Percentiles rank a stretch among this genome's conserved stretches.
phyloP scores from a whole-genome alignment of 768 basidiomycete genomes.

The Phaffia australis region DNA sequence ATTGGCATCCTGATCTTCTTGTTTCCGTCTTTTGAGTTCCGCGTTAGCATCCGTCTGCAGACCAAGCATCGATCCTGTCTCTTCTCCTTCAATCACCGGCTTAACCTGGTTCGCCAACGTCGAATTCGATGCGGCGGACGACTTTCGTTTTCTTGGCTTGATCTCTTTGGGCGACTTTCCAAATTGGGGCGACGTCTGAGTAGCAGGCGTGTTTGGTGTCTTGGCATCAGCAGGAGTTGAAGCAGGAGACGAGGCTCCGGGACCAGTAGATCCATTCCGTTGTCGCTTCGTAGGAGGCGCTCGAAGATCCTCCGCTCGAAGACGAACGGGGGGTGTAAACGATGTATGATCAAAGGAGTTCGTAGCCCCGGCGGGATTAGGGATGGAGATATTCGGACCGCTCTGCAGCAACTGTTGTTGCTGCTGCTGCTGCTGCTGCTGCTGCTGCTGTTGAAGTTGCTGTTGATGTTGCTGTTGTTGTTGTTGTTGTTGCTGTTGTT shows the following conservation, averaged over 20 bases:
- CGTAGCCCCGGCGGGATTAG: neutral
- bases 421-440: slow-evolving; percentile 10
- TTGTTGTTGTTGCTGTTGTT: slow-evolving; percentile 8
- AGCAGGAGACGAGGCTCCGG: slow-evolving; percentile 19
- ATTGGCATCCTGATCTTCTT: slow-evolving; percentile 6
- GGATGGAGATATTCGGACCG: neutral
- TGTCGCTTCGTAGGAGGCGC: slow-evolving; percentile 22
- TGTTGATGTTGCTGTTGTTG: slow-evolving; percentile 4
- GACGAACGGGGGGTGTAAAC: slow-evolving; percentile 7
- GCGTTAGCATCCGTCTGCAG: slow-evolving; percentile 17
- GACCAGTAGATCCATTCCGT: slow-evolving; percentile 16
- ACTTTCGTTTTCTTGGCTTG: slow-evolving; percentile 9
- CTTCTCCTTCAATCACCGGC: neutral
- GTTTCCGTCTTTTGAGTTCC: slow-evolving; percentile 1
- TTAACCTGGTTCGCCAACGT: neutral
- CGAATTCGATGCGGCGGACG: slow-evolving; percentile 6
- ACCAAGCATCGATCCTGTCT: slow-evolving; percentile 14
- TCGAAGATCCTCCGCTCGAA: slow-evolving; percentile 22
- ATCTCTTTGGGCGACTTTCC: slow-evolving; percentile 14
- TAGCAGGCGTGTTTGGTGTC: slow-evolving; percentile 13
- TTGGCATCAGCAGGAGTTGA: slow-evolving; percentile 10
- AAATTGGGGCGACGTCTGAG: neutral
- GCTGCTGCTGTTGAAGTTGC: neutral
- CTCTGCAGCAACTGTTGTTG: slow-evolving; percentile 5
- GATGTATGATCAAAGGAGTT: slow-evolving; percentile 1